Conservation (phyloP, 306 rosid genomes). For the Prunus mongolica region DNA sequence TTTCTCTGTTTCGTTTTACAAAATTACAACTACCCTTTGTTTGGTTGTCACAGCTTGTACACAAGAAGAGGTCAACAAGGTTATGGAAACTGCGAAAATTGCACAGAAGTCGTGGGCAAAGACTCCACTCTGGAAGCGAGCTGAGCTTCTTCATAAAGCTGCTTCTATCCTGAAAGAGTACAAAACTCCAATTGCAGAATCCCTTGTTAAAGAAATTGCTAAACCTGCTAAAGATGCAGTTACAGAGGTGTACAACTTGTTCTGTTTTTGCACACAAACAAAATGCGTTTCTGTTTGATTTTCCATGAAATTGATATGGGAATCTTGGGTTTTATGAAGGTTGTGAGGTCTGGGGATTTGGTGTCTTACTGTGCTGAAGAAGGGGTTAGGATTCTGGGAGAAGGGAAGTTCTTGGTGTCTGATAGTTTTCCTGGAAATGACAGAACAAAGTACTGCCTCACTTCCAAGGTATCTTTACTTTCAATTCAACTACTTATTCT, state of each 20-base stretch:
- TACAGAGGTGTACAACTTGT: slow-evolving; percentile 57
- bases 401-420: slow-evolving; percentile 93
- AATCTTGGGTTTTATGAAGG: slow-evolving; percentile 44
- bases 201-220: slow-evolving; percentile 85
- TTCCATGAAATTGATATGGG: not conserved
- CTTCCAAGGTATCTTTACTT: slow-evolving; percentile 65
- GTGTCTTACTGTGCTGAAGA: slow-evolving; percentile 93
- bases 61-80: slow-evolving; percentile 93
- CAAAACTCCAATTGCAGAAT: slow-evolving; percentile 84
- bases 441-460: slow-evolving; percentile 91
- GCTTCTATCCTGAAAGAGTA: slow-evolving; percentile 91
- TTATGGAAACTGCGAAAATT: slow-evolving; percentile 69
- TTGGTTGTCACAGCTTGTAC: slow-evolving; percentile 59
- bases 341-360: slow-evolving; percentile 98
- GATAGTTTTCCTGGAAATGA: slow-evolving; percentile 99
- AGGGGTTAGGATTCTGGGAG: slow-evolving; percentile 92
- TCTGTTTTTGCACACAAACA: not conserved
- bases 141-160: slow-evolving; percentile 95
- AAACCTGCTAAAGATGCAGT: slow-evolving; percentile 97
- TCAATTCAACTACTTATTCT: not conserved
- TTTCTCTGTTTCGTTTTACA: not conserved
- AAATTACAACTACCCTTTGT: slow-evolving; percentile 6
- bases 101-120: slow-evolving; percentile 96
- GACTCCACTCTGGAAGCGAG: slow-evolving; percentile 97
- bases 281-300: not conserved